These are phyloP conservation scores for Trametes cingulata DNA, from an alignment of 768 basidiomycete species.

Conservation along the genomic window DNA sequence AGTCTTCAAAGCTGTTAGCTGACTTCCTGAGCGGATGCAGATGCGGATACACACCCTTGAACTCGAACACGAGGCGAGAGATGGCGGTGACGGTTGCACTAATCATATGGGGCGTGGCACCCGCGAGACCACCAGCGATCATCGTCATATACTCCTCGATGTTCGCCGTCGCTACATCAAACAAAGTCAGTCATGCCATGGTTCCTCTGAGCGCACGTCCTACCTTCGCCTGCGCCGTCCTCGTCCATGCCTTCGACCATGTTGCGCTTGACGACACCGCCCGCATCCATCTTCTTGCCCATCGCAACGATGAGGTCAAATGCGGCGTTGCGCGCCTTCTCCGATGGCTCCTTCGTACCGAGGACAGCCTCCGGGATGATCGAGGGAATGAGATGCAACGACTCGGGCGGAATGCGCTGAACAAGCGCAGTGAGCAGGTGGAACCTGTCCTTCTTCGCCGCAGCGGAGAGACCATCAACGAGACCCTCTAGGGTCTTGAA, in stretches of 20 bases:
- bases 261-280: constrained; percentile 77
- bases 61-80: constrained; percentile 93
- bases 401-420: constrained; percentile 61
- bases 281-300: constrained; percentile 88
- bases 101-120: constrained; percentile 95
- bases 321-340: constrained; percentile 84
- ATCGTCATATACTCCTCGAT: constrained; percentile 95
- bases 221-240: constrained; percentile 53
- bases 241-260: constrained; percentile 86
- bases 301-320: constrained; percentile 90
- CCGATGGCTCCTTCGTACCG: constrained; percentile 96
- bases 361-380: constrained; percentile 93
- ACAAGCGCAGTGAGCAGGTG: constrained; percentile 71
- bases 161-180: constrained; percentile 57
- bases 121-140: constrained; percentile 93
- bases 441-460: constrained; percentile 94
- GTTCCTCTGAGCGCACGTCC: background rate
- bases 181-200: background rate
- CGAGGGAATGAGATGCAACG: constrained; percentile 82
- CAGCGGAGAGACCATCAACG: constrained; percentile 65
- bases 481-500: constrained; percentile 67
- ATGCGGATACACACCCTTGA: constrained; percentile 64
- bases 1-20: constrained; percentile 45
- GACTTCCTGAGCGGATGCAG: background rate
- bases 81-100: constrained; percentile 95